Base-by-base conservation (phyloP, 2,329 filamentous ascomycete genomes). In the Spiromastix sp. region DNA sequence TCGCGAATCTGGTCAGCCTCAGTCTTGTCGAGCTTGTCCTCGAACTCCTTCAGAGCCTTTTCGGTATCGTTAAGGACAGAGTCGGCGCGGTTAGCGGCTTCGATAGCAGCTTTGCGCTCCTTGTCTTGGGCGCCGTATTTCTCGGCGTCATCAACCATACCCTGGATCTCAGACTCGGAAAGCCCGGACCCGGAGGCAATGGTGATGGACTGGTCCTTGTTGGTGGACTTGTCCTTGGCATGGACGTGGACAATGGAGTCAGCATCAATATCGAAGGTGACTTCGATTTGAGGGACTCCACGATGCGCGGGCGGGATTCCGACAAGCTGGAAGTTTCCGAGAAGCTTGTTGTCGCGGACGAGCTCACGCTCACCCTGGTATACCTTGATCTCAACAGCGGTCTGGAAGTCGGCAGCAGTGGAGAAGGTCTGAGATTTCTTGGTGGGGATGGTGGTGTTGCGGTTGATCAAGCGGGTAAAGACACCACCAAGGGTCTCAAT, bases 301-400 rank as follows among this genome's bases (percentile, higher is more conserved):
- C 87, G 86, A 73, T 93, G 87, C 38, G 89, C 89, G 51, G 89
- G 89, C 39, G 89, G 89, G 43, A 96, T 95, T 47, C 89, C 89
- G 54, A 94, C 86, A 50, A 96, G 82, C 76, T 96, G 87, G 84
- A 96, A 96, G 82, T 96, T 96, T 44, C 89, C 89, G 40, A 96
- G 78, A 42, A 96, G 71, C 77, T 96, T 96, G 82, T 96, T 96
- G 71, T 96, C 89, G 60, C 80, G 81, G 63, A 95, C 87, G 45
- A 95, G 85, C 73, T 95, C 87, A 84, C 89, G 89, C 77, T 96
- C 89, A 74, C 89, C 89, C 79, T 96, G 87, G 82, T 79, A 96
- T 46, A 96, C 89, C 83, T 96, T 95, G 74, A 96, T 96, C 74
- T 95, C 87, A 57, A 96, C 89, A 50, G 87, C 89, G 45, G 85